These are phyloP conservation scores for Aureobasidium lini DNA, from an alignment of 2,329 filamentous ascomycete genomes.

Conservation along the genomic window DNA sequence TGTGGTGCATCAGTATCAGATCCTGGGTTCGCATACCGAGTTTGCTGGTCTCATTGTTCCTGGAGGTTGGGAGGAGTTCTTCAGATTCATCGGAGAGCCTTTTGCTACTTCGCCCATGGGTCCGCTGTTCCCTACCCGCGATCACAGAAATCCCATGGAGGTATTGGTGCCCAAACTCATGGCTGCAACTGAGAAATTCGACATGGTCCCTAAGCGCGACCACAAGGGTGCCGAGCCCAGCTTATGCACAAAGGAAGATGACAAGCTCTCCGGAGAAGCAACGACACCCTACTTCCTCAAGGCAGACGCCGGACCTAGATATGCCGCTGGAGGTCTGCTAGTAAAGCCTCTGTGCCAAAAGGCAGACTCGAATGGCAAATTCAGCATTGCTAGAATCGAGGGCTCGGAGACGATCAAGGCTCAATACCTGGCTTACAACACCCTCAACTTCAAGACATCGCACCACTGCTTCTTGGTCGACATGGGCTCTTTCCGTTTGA, in stretches of 20 bases:
- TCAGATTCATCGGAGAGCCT: constrained; percentile 49
- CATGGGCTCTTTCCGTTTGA: constrained; percentile 41
- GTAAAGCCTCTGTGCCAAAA: constrained; percentile 44
- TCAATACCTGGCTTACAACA: constrained; percentile 23
- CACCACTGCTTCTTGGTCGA: constrained; percentile 47
- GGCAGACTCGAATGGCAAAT: constrained; percentile 41
- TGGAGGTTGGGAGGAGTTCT: constrained; percentile 55
- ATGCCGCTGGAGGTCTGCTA: constrained; percentile 39
- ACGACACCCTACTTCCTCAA: constrained; percentile 45
- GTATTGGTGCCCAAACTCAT: constrained; percentile 49
- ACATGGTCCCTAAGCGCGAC: constrained; percentile 47
- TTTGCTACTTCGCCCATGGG: constrained; percentile 27
- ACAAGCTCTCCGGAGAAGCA: constrained; percentile 34
- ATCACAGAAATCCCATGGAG: constrained; percentile 45
- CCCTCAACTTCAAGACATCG: constrained; percentile 33
- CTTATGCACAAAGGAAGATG: constrained; percentile 34
- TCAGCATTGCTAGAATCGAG: constrained; percentile 49
- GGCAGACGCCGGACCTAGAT: constrained; percentile 43
- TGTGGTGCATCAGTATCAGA: constrained; percentile 47
- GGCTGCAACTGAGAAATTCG: constrained; percentile 48
- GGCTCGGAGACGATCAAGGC: constrained; percentile 22
- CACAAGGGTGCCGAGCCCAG: constrained; percentile 39
- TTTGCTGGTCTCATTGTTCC: constrained; percentile 48
- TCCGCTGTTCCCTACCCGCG: constrained; percentile 43
- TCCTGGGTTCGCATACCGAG: constrained; percentile 48